phyloP scores from a whole-genome alignment of 768 basidiomycete species.

The Pisolithus microcarpus region DNA sequence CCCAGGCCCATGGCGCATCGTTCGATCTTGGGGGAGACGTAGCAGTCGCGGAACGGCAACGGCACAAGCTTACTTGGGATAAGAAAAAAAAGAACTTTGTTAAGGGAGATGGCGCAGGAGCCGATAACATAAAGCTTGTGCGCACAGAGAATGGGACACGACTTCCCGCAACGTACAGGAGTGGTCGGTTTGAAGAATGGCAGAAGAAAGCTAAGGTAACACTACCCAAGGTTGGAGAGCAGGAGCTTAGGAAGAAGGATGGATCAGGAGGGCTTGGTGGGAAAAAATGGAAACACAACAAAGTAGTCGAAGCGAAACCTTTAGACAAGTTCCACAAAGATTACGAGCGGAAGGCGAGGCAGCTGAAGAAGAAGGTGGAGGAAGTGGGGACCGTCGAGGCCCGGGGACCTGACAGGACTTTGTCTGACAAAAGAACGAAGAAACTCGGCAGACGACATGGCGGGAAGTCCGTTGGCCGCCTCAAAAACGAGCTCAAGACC shows the following conservation, averaged over 20 bases:
- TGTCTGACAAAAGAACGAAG: constrained; percentile 25
- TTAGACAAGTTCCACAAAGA: constrained; percentile 65
- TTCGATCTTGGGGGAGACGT: constrained; percentile 82
- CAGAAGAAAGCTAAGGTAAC: constrained; percentile 66
- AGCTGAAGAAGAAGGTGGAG: constrained; percentile 50
- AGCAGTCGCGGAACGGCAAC: constrained; percentile 47
- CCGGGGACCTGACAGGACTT: constrained; percentile 15
- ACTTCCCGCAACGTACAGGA: constrained; percentile 86
- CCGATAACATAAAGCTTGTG: constrained; percentile 92
- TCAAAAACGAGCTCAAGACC: constrained; percentile 80
- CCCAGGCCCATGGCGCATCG: constrained; percentile 70
- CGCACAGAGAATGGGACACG: constrained; percentile 87
- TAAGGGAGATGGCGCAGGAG: constrained; percentile 74
- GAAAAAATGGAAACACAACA: constrained; percentile 69
- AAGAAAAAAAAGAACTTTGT: constrained; percentile 94
- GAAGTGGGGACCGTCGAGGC: constrained; percentile 20
- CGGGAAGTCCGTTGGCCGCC: constrained; percentile 53
- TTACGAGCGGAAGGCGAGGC: constrained; percentile 68
- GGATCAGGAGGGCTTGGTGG: constrained; percentile 34
- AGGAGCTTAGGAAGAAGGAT: constrained; percentile 43
- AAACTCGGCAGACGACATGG: constrained; percentile 42
- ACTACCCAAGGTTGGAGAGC: constrained; percentile 79
- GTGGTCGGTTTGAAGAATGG: constrained; percentile 96
- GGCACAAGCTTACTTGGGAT: constrained; percentile 78
- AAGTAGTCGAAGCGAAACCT: constrained; percentile 57